Base-by-base conservation (phyloP, 2,329 filamentous ascomycete genomes). In the Phialophora verrucosa region DNA sequence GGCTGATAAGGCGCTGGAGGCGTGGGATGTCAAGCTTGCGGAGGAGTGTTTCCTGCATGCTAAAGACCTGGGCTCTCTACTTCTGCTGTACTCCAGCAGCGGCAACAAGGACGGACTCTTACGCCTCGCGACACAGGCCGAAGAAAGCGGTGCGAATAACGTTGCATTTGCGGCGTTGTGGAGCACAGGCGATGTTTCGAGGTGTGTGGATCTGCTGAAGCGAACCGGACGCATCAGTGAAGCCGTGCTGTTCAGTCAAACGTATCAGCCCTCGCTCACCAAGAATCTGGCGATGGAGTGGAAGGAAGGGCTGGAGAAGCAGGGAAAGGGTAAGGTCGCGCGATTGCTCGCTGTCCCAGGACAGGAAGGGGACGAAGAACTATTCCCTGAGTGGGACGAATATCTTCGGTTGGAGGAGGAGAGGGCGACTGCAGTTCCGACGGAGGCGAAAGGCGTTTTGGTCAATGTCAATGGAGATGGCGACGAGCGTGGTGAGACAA, bases 341-440 rank as follows among this genome's bases (percentile, higher is more conserved):
- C 90, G 94, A 80, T 84, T 93, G 59, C 86, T 99, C 62, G 94
- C 91, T 67, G 85, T 92, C 0, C 95, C 95, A 0, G 91, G 88
- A 0, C 89, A 91, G 72, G 91, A 88, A 0, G 90, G 91, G 73
- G 85, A 88, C 67, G 90, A 90, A 49, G 93, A 96, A 2, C 85
- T 99, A 72, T 99, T 99, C 81, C 94, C 94, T 0, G 92, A 97
- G 75, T 99, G 95, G 95, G 91, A 97, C 4, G 90, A 95, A 78
- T 97, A 92, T 83, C 76, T 98, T 73, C 85, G 86, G 75, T 77
- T 97, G 69, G 95, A 98, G 82, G 86, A 85, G 66, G 89, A 93
- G 73, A 90, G 91, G 2, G 83, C 83, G 3, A 90, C 91, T 2
- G 83, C 83, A 64, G 72, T 77, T 67, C 74, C 75, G 20, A 76